These are phyloP conservation scores for Claviceps sp. DNA, from an alignment of 2,329 filamentous ascomycete species.

Conservation along the genomic window DNA sequence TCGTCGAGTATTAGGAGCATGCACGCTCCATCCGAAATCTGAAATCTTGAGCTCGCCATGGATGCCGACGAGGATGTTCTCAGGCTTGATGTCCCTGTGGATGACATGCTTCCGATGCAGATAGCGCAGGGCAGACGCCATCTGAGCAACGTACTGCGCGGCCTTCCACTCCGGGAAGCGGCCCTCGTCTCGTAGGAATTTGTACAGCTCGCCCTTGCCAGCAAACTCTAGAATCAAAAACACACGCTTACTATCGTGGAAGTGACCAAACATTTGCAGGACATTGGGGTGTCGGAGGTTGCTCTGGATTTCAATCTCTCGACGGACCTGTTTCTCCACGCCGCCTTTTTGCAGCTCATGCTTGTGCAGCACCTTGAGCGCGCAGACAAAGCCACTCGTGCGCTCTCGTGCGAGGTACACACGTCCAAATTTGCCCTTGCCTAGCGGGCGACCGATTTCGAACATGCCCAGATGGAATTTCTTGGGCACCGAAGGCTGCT, in stretches of 20 bases:
- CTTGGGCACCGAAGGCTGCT: slow-evolving; percentile 5
- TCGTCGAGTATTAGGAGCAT: slow-evolving; percentile 86
- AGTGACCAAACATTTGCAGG: slow-evolving; percentile 54
- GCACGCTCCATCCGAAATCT: slow-evolving; percentile 97
- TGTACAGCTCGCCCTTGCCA: slow-evolving; percentile 52
- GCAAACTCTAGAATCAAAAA: slow-evolving; percentile 63
- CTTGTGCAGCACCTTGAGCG: slow-evolving; percentile 60
- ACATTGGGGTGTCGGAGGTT: slow-evolving; percentile 56
- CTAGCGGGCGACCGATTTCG: slow-evolving; percentile 59
- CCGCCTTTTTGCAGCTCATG: slow-evolving; percentile 51
- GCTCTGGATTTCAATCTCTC: slow-evolving; percentile 62
- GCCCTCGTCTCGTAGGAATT: slow-evolving; percentile 52
- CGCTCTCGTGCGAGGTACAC: slow-evolving; percentile 60
- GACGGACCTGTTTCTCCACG: slow-evolving; percentile 57
- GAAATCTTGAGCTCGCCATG: slow-evolving; percentile 98
- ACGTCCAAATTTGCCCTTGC: slow-evolving; percentile 61
- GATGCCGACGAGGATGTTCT: slow-evolving; percentile 45
- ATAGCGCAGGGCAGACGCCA: slow-evolving; percentile 33
- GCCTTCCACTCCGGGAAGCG: slow-evolving; percentile 57
- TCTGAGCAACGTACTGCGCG: slow-evolving; percentile 59
- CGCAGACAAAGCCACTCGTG: slow-evolving; percentile 54
- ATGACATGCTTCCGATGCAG: slow-evolving; percentile 20
- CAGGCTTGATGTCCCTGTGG: slow-evolving; percentile 22
- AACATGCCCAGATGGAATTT: slow-evolving; percentile 45
- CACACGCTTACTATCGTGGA: slow-evolving; percentile 58